Evolutionary conservation across 352 stramenopile genomes (phyloP).

Genomic region (Salisapilia sapeloensis): DNA sequence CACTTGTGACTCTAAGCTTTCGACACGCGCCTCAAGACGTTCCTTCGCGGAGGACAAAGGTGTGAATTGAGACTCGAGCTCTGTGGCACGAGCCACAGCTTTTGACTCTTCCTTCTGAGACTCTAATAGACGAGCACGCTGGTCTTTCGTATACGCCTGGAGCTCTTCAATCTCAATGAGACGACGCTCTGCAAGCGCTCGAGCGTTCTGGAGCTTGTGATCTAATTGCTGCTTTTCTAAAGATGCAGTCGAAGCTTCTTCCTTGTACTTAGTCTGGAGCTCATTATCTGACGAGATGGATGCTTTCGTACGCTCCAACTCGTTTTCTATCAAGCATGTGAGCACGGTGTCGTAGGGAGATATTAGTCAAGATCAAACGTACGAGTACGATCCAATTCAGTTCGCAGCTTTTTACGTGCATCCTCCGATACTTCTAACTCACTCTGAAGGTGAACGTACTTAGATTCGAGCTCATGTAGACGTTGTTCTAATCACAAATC

Average conservation of each 20-base stretch:
- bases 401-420: slow-evolving; percentile 24
- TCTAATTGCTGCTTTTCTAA: slow-evolving; percentile 32
- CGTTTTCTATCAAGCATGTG: slow-evolving; percentile 6
- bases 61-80: slow-evolving; percentile 42
- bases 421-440: slow-evolving; percentile 36
- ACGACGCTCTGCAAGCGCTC: slow-evolving; percentile 34
- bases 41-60: slow-evolving; percentile 24
- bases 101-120: slow-evolving; percentile 43
- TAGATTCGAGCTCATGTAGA: slow-evolving; percentile 59
- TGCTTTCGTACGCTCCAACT: slow-evolving; percentile 10
- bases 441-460: slow-evolving; percentile 39
- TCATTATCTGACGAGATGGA: slow-evolving; percentile 10
- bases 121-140: slow-evolving; percentile 29
- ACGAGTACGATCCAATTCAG: slow-evolving; percentile 29
- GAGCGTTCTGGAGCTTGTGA: slow-evolving; percentile 24
- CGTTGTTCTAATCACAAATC: slow-evolving; percentile 50
- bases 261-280: slow-evolving; percentile 11
- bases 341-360: neutral
- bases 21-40: slow-evolving; percentile 33
- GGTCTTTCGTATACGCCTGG: slow-evolving; percentile 32
- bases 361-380: slow-evolving; percentile 2
- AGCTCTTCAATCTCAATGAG: slow-evolving; percentile 42
- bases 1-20: slow-evolving; percentile 27
- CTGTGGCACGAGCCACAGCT: slow-evolving; percentile 29
- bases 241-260: slow-evolving; percentile 21